phyloP scores from a whole-genome alignment of 2,329 filamentous ascomycete genomes.

The Acrodontium crateriforme region DNA sequence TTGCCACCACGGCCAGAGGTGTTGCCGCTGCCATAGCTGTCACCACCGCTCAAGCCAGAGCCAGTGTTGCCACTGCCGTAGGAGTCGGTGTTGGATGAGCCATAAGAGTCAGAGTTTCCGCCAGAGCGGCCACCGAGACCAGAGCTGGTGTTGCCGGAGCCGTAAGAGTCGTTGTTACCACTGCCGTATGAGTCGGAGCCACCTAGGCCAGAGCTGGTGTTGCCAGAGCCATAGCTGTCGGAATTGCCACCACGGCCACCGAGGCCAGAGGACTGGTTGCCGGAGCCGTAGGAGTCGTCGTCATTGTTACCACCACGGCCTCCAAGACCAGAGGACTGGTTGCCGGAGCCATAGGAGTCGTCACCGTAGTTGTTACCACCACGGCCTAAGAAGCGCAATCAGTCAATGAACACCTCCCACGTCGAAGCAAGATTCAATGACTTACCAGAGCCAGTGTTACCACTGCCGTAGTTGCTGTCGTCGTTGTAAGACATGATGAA shows the following conservation, averaged over 20 bases:
- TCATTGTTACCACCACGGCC: slow-evolving; percentile 5
- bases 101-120: too few species aligned
- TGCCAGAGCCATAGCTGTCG: too few species aligned
- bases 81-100: too few species aligned
- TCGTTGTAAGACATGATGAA: slow-evolving; percentile 7
- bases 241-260: neutral
- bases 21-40: slow-evolving; percentile 5
- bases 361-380: neutral
- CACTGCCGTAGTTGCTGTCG: slow-evolving; percentile 4
- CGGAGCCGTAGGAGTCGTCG: slow-evolving; percentile 1
- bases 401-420: neutral
- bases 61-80: slow-evolving; percentile 5
- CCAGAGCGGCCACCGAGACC: slow-evolving; percentile 2
- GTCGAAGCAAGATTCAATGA: too few species aligned
- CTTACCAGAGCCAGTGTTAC: neutral
- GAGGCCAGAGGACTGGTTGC: slow-evolving; percentile 1
- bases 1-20: slow-evolving; percentile 4
- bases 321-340: neutral
- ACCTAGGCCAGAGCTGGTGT: slow-evolving; percentile 1
- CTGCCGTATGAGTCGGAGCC: slow-evolving; percentile 1
- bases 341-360: neutral
- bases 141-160: slow-evolving; percentile 1
- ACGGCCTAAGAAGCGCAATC: neutral
- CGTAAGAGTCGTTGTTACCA: neutral
- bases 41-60: slow-evolving; percentile 1